Evolutionary conservation across 139 green algal species (phyloP), one percentile per base, ranked within the genome.

Genomic region (Closterium sp.): DNA sequence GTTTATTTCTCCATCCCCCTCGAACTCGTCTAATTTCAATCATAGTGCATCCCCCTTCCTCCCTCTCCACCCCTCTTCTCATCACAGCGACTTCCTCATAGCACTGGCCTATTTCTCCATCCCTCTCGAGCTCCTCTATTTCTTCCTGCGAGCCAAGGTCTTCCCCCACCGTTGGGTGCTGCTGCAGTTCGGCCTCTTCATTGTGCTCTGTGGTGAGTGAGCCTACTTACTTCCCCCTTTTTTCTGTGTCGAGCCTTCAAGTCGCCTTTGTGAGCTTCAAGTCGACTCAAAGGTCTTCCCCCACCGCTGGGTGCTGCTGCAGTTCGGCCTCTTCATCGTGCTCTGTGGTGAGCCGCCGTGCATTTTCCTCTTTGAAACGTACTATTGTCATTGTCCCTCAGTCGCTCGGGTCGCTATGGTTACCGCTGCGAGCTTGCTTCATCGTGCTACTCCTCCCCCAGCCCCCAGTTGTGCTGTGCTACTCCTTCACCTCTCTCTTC

Each of bases 1-100:
- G 86, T 86, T 2, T 93, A 93, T 31, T 93, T 93, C n/a, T 93
- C 91, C 32, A 93, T 93, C 31, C 91, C 91, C 4, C n/a, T n/a
- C n/a, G n/a, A n/a, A n/a, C n/a, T n/a, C n/a, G n/a, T n/a, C n/a
- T n/a, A n/a, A n/a, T n/a, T n/a, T n/a, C n/a, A n/a, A n/a, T n/a
- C n/a, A n/a, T n/a, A n/a, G n/a, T 45, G 38, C 38, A 45, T 45
- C 4, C 38, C 2, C 50, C 50, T 3, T 2, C 7, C 50, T 31
- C 86, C 11, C 50, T 73, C 17, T 24, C 10, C 9, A 24, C 50
- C 0, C 50, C 32, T 4, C 45, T n/a, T n/a, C n/a, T n/a, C n/a
- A n/a, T n/a, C n/a, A n/a, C 91, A 93, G 91, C 21, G 91, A 93
- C 91, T 91, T 91, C 38, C 86, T 93, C 11, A 93, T 93, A 32